Base-by-base conservation (phyloP, 2,329 filamentous ascomycete genomes). In the Aspergillus sclerotialis region DNA sequence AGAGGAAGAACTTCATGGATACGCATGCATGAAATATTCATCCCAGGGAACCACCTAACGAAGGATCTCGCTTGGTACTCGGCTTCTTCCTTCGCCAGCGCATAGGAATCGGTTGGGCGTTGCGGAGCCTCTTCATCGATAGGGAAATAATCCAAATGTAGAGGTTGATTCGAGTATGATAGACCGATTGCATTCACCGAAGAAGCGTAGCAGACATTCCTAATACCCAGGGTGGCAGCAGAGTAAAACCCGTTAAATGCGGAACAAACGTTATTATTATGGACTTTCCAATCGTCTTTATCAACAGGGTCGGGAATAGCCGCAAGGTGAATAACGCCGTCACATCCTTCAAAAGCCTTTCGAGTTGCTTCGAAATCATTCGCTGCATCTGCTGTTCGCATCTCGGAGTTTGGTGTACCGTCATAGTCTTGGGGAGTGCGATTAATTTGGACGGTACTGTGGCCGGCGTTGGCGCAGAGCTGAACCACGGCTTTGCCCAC, bases 211-310 rank as follows among this genome's bases (percentile, higher is more conserved):
- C 55, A 58, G 25, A 63, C 42, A 8, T 46, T 49, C 28, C 49
- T 54, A 37, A 64, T 60, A 4, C 55, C 58, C 2, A 58, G 42
- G 17, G 56, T 52, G 8, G 44, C 60, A 2, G 58, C 56, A 10
- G 60, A 60, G 11, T 53, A 55, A 24, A 63, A 58, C n/a, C 60
- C 58, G 26, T 64, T 65, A 46, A 63, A 63, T 1, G 60, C 58
- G 0, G 49, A 44, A 35, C 52, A 53, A 30, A 61, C 57, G 38
- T 64, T 64, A 48, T 61, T 63, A 37, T 46, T 50, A 43, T 62
- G 60, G 1, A 63, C 57, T 16, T 45, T 25, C 30, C 42, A 45
- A 34, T 63, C 55, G 2, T 44, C 35, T 17, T 55, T 60, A 25
- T 48, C 50, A 2, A 60, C 44, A 3, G 59, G 58, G 36, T 62